phyloP scores from a whole-genome alignment of 2,329 filamentous ascomycete species.

The Didymella pinodella region DNA sequence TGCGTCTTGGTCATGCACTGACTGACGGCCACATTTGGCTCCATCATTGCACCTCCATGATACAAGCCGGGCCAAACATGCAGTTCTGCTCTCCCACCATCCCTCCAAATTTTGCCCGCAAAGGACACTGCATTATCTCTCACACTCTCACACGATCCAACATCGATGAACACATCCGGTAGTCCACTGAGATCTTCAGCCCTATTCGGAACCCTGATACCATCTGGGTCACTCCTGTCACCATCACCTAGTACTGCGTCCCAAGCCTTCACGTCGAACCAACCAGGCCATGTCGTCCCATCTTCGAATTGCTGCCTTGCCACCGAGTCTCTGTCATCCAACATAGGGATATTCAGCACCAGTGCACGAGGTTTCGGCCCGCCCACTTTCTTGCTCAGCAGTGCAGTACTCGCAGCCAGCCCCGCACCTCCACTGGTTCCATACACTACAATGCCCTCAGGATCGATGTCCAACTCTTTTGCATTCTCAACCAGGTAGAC shows the following conservation, averaged over 20 bases:
- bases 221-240: conserved; percentile 11
- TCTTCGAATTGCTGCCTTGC: conserved; percentile 38
- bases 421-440: conserved; percentile 57
- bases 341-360: conserved; percentile 58
- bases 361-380: conserved; percentile 50
- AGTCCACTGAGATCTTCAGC: conserved; percentile 46
- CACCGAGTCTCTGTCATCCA: conserved; percentile 51
- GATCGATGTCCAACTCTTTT: conserved; percentile 53
- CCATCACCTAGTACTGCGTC: conserved; percentile 50
- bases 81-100: conserved; percentile 52
- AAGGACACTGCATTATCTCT: conserved; percentile 54
- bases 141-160: conserved; percentile 56
- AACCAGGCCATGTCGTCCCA: conserved; percentile 46
- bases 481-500: conserved; percentile 48
- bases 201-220: conserved; percentile 51
- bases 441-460: conserved; percentile 51
- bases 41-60: conserved; percentile 14
- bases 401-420: conserved; percentile 49
- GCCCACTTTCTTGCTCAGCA: conserved; percentile 50
- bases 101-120: conserved; percentile 52
- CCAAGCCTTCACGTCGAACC: conserved; percentile 56
- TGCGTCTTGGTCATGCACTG: conserved; percentile 1
- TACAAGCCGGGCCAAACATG: conserved; percentile 54
- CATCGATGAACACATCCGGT: conserved; percentile 56
- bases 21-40: conserved; percentile 5